Conservation (phyloP, 2,329 filamentous ascomycete species). For the Xenoacremonium recifei region DNA sequence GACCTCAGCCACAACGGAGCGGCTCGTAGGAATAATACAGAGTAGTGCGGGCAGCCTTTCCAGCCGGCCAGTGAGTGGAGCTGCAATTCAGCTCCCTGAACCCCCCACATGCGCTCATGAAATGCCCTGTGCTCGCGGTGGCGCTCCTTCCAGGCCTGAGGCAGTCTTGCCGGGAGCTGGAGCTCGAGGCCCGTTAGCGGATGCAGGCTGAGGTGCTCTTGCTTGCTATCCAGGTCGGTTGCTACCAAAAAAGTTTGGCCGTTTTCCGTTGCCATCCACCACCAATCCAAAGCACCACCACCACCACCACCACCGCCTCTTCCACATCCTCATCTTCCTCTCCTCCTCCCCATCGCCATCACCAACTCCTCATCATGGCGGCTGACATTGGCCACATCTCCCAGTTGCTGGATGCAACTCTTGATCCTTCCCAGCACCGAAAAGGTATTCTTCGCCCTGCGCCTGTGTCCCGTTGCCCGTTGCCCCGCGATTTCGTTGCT, state of each 20-base stretch:
- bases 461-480: slow-evolving; percentile 26
- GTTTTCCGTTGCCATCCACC: neutral
- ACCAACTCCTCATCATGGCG: slow-evolving; percentile 48
- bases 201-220: neutral
- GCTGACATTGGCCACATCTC: slow-evolving; percentile 62
- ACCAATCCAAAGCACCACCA: neutral
- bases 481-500: slow-evolving; percentile 32
- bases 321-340: slow-evolving; percentile 12
- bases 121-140: too few species aligned
- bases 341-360: slow-evolving; percentile 7
- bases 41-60: neutral
- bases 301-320: slow-evolving; percentile 17
- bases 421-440: slow-evolving; percentile 84
- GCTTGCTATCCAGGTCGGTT: too few species aligned
- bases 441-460: slow-evolving; percentile 62
- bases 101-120: too few species aligned
- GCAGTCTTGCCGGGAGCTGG: too few species aligned
- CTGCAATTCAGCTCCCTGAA: too few species aligned
- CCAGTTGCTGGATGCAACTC: slow-evolving; percentile 83
- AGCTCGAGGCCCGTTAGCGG: too few species aligned
- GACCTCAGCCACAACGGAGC: neutral
- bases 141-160: too few species aligned
- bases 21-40: neutral
- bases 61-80: too few species aligned
- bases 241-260: slow-evolving; percentile 1